phyloP scores from a whole-genome alignment of 2,329 filamentous ascomycete genomes.

The Fusarium xyrophilum region DNA sequence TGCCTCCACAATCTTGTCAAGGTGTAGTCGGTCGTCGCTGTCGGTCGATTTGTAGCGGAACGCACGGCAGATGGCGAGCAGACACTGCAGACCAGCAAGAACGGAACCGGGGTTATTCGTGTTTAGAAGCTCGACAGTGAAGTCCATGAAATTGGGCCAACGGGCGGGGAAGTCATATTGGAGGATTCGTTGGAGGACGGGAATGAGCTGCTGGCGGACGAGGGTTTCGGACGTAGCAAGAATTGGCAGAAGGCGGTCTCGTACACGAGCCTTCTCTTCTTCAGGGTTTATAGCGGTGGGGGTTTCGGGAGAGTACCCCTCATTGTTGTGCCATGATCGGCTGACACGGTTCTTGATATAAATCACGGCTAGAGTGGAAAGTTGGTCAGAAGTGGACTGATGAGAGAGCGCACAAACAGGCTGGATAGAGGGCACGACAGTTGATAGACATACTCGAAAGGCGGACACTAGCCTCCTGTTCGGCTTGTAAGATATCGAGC shows the following conservation, averaged over 20 bases:
- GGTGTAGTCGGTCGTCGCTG: slow-evolving; percentile 78
- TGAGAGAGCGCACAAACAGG: slow-evolving; percentile 38
- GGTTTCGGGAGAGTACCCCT: slow-evolving; percentile 72
- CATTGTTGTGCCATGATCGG: slow-evolving; percentile 83
- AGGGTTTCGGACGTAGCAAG: slow-evolving; percentile 80
- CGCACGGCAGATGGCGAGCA: slow-evolving; percentile 92
- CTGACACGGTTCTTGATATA: slow-evolving; percentile 98
- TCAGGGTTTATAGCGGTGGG: slow-evolving; percentile 74
- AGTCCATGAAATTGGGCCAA: slow-evolving; percentile 95
- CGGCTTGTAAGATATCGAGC: slow-evolving; percentile 86
- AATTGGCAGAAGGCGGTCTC: slow-evolving; percentile 86
- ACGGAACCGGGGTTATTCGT: slow-evolving; percentile 86
- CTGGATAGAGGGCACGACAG: slow-evolving; percentile 4
- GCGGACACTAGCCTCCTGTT: slow-evolving; percentile 84
- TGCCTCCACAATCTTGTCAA: slow-evolving; percentile 91
- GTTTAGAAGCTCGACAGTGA: slow-evolving; percentile 86
- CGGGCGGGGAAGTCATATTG: slow-evolving; percentile 93
- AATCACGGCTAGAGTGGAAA: slow-evolving; percentile 73
- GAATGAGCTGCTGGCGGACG: slow-evolving; percentile 91
- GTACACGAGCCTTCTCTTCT: slow-evolving; percentile 85
- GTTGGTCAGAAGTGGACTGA: slow-evolving; percentile 23
- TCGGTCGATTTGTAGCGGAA: slow-evolving; percentile 90
- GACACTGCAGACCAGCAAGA: slow-evolving; percentile 90
- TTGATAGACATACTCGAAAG: slow-evolving; percentile 76
- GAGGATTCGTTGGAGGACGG: slow-evolving; percentile 93